phyloP scores from a whole-genome alignment of 2,329 filamentous ascomycete genomes.

The Neoarthrinium moseri region DNA sequence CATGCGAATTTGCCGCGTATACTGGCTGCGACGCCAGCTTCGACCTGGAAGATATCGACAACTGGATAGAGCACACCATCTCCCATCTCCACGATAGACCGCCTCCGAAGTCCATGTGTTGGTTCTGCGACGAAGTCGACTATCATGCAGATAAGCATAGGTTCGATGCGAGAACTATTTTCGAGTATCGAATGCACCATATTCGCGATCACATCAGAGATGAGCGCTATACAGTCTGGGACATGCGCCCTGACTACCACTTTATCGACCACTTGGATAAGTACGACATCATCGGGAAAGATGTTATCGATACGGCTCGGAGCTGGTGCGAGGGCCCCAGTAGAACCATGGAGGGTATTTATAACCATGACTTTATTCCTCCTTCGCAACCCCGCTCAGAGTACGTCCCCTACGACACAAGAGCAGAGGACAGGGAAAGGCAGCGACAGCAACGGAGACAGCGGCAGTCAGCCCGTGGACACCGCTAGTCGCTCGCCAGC shows the following conservation, averaged over 20 bases:
- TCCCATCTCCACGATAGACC: slow-evolving; percentile 24
- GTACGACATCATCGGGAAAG: slow-evolving; percentile 10
- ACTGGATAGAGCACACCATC: slow-evolving; percentile 47
- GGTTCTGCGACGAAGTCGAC: slow-evolving; percentile 43
- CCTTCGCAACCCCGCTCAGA: too few species aligned
- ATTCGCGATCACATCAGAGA: slow-evolving; percentile 42
- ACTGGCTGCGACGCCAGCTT: slow-evolving; percentile 37
- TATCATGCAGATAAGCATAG: slow-evolving; percentile 26
- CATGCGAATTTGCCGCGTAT: slow-evolving; percentile 44
- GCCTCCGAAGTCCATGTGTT: slow-evolving; percentile 41
- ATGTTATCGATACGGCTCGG: slow-evolving; percentile 6
- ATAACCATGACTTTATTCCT: neutral
- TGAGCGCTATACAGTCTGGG: slow-evolving; percentile 14
- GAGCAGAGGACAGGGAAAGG: too few species aligned
- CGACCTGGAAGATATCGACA: slow-evolving; percentile 29
- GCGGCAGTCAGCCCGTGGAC: too few species aligned
- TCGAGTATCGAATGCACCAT: slow-evolving; percentile 45
- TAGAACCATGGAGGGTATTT: neutral
- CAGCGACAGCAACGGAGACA: too few species aligned
- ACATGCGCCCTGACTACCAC: slow-evolving; percentile 86
- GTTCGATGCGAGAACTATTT: slow-evolving; percentile 24
- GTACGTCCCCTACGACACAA: too few species aligned
- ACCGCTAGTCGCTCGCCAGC: too few species aligned
- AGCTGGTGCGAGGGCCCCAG: neutral
- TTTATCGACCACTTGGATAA: slow-evolving; percentile 68